These are phyloP conservation scores for Aspergillus viridinutans DNA, from an alignment of 2,329 filamentous ascomycete species.

Conservation along the genomic window DNA sequence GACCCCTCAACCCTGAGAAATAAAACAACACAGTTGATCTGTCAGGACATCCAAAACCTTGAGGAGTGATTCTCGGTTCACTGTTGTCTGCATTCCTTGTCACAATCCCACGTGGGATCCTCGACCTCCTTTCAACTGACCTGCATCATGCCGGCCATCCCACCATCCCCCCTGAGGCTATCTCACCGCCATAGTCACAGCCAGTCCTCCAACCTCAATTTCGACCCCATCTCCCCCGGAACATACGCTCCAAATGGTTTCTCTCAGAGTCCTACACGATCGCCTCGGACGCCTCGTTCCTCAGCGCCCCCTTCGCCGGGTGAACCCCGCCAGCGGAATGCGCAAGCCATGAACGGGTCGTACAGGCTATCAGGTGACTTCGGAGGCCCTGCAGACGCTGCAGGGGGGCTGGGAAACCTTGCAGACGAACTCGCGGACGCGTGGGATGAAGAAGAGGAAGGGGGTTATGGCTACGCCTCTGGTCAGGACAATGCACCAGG, in stretches of 20 bases:
- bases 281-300: conserved; percentile 32
- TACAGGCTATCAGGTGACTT: conserved; percentile 39
- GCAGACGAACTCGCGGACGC: conserved; percentile 61
- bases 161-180: conserved; percentile 34
- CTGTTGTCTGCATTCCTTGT: background rate
- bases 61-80: background rate
- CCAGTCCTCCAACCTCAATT: conserved; percentile 34
- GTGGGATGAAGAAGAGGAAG: conserved; percentile 50
- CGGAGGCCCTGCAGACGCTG: conserved; percentile 26
- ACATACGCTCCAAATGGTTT: conserved; percentile 29
- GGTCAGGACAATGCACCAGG: conserved; percentile 31
- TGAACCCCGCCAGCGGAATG: conserved; percentile 33
- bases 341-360: conserved; percentile 33
- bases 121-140: background rate
- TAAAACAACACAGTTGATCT: background rate
- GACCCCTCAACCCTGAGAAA: background rate
- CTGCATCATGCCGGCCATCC: conserved; percentile 25
- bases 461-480: conserved; percentile 41
- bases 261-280: conserved; percentile 28
- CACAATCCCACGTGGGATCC: background rate
- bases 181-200: conserved; percentile 33
- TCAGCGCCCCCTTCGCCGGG: conserved; percentile 38
- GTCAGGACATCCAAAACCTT: background rate
- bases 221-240: conserved; percentile 33
- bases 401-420: conserved; percentile 54